Percentiles rank a stretch among this genome's conserved stretches.
Evolutionary conservation across 2,329 filamentous ascomycete genomes (phyloP).

Genomic region (Aureobasidium sp.): DNA sequence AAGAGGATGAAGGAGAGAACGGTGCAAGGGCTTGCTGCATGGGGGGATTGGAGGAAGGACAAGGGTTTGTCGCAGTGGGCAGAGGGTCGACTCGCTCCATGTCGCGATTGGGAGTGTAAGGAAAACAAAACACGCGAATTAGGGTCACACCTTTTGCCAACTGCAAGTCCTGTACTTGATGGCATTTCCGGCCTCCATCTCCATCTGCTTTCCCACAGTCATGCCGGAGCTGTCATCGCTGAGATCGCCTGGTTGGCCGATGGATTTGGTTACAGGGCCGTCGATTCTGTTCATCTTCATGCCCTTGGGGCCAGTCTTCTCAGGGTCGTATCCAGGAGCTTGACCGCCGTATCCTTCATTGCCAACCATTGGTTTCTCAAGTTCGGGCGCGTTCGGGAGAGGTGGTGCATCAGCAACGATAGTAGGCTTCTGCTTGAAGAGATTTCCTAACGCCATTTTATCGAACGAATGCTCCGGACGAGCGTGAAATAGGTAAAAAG

Average conservation of each 20-base stretch:
- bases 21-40: not conserved
- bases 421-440: slow-evolving; percentile 12
- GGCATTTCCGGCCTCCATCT: slow-evolving; percentile 63
- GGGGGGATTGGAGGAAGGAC: not conserved
- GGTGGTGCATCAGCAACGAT: slow-evolving; percentile 15
- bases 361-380: slow-evolving; percentile 16
- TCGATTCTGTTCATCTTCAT: slow-evolving; percentile 36
- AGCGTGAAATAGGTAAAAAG: slow-evolving; percentile 33
- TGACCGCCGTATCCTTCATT: slow-evolving; percentile 22
- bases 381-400: slow-evolving; percentile 13
- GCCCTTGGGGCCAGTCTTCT: slow-evolving; percentile 26
- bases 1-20: not conserved
- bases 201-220: slow-evolving; percentile 59
- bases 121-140: slow-evolving; percentile 2
- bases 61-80: not conserved
- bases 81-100: not conserved
- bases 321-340: slow-evolving; percentile 19
- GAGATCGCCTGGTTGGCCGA: slow-evolving; percentile 19
- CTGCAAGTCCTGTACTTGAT: slow-evolving; percentile 92
- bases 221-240: slow-evolving; percentile 30
- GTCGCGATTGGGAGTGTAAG: not conserved
- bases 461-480: slow-evolving; percentile 37
- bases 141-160: slow-evolving; percentile 65
- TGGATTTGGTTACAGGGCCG: slow-evolving; percentile 28
- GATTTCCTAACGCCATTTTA: slow-evolving; percentile 44